Evolutionary conservation across 169 alveolate species (phyloP).

Genomic region (Ichthyophthirius multifiliis): DNA sequence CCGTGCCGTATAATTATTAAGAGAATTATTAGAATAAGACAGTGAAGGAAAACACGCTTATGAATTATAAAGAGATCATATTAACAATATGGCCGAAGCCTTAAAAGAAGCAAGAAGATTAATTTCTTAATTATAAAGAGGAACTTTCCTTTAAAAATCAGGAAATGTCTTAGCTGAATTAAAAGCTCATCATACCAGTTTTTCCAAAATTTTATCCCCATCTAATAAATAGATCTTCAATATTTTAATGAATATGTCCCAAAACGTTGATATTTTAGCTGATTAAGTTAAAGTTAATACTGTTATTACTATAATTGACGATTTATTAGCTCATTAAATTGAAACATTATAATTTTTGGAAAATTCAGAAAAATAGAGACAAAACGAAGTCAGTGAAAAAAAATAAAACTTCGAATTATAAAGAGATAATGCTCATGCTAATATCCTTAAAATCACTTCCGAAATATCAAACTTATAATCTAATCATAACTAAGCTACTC

Average conservation of each 20-base stretch:
- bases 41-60: neutral
- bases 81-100: neutral
- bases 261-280: constrained; percentile 2
- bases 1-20: neutral
- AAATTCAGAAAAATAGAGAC: neutral
- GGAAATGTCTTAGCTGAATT: neutral
- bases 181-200: neutral
- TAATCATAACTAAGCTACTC: neutral
- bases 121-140: neutral
- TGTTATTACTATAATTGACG: neutral
- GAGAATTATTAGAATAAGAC: neutral
- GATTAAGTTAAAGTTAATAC: neutral
- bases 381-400: neutral
- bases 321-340: neutral
- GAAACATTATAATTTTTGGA: neutral
- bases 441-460: neutral
- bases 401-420: neutral
- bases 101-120: neutral
- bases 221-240: neutral
- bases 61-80: neutral
- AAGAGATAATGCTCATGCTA: neutral
- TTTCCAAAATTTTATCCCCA: neutral
- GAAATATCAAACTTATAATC: neutral
- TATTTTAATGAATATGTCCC: constrained; percentile 2
- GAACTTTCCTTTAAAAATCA: neutral